These are phyloP conservation scores for Zygotorulaspora sp. DNA, from an alignment of 805 yeast genomes.

Conservation along the genomic window DNA sequence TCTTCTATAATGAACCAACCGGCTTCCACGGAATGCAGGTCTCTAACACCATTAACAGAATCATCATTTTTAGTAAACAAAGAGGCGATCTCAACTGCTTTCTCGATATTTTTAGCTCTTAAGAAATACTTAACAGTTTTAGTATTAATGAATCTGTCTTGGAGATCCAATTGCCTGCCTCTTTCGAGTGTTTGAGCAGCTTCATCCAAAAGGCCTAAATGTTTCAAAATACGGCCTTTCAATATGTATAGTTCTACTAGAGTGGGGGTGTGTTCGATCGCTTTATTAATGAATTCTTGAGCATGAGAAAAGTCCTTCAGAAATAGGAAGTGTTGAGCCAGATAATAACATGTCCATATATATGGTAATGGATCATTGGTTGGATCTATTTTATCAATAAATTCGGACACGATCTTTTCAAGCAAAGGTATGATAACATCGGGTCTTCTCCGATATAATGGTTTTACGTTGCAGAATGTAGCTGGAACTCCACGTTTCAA, in stretches of 20 bases:
- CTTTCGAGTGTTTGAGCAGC: conserved; percentile 66
- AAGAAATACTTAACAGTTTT: conserved; percentile 79
- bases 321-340: conserved; percentile 71
- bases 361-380: conserved; percentile 36
- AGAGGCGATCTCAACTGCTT: conserved; percentile 69
- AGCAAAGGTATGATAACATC: conserved; percentile 40
- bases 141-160: conserved; percentile 87
- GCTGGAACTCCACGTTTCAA: conserved; percentile 85
- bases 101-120: conserved; percentile 67
- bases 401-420: conserved; percentile 50
- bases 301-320: conserved; percentile 54
- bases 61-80: conserved; percentile 82
- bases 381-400: conserved; percentile 34
- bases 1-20: conserved; percentile 81
- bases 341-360: conserved; percentile 68
- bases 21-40: conserved; percentile 85
- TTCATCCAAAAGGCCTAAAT: conserved; percentile 51
- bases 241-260: conserved; percentile 75
- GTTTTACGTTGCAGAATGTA: conserved; percentile 78
- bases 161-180: conserved; percentile 74
- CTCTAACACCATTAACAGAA: conserved; percentile 78
- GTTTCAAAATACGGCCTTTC: conserved; percentile 77
- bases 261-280: conserved; percentile 73
- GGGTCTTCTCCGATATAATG: conserved; percentile 54
- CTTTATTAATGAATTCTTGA: conserved; percentile 50